Evolutionary conservation across 805 yeast genomes (phyloP).

Genomic region (Starmerella potacharoeniae): DNA sequence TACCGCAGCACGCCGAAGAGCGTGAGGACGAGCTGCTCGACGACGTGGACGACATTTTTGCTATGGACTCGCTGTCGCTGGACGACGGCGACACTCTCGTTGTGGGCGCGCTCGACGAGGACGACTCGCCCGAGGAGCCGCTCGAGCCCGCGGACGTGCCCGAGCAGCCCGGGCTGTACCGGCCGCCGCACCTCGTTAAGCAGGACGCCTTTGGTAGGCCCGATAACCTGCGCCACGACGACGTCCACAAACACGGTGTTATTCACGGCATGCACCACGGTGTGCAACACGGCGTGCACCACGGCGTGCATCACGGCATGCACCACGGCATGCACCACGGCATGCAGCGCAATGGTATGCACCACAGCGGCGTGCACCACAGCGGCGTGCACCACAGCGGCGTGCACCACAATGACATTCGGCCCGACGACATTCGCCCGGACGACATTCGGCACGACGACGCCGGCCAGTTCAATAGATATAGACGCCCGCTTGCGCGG

Average conservation of each 20-base stretch:
- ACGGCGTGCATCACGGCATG: no score
- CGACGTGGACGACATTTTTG: conserved; percentile 2
- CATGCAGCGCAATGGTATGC: no score
- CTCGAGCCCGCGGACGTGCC: conserved; percentile 3
- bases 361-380: no score
- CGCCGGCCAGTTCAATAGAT: not conserved
- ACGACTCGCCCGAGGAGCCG: conserved; percentile 5
- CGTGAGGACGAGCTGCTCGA: conserved; percentile 12
- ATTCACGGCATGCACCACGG: no score
- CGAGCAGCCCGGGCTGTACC: not conserved
- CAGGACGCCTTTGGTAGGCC: not conserved
- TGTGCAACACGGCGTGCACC: no score
- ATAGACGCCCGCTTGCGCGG: not conserved
- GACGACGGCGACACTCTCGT: conserved; percentile 3
- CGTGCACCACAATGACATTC: no score
- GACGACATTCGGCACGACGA: not conserved
- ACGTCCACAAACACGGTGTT: not conserved
- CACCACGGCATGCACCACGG: no score
- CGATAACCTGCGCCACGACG: not conserved
- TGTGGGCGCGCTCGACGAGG: conserved; percentile 2
- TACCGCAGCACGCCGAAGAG: conserved; percentile 17
- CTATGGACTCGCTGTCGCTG: conserved; percentile 6
- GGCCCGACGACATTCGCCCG: no score
- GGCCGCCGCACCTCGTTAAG: not conserved
- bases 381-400: no score